Evolutionary conservation across 352 stramenopile species (phyloP), one percentile per base, ranked within the genome.

Genomic region (Phytophthora europaea): DNA sequence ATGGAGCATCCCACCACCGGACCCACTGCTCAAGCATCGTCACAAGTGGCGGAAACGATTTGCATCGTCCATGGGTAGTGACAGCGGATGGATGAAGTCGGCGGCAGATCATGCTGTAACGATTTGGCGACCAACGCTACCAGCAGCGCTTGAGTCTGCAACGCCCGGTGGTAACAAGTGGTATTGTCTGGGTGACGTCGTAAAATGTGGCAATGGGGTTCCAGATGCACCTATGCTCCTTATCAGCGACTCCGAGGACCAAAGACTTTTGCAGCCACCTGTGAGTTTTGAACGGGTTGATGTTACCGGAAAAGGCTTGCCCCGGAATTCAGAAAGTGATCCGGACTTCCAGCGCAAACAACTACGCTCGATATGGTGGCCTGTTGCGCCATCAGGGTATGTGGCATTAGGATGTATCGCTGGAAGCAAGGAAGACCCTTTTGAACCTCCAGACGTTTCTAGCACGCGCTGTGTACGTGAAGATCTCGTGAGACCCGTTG

Each of bases 341-440:
- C 64, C 73, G 0, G 88, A 95, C 31, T 92, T 96, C 36, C 83
- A 94, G 31, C 85, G 82, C n/a, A 97, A 97, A 67, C 89, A 97
- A 36, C 60, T 94, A 16, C 88, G 90, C 1, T 95, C 87, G 0
- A 61, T 97, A 34, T 97, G 90, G 90, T 95, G 88, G 86, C 90
- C 90, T 7, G 80, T 96, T 34, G 85, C 90, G 3, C 90, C 90
- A 1, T 75, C 87, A 18, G 90, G 89, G 0, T 97, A 95, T 38
- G 82, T 95, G 3, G 78, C 88, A 0, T 50, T 97, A 34, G 89
- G 90, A 0, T 96, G 89, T 40, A 52, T 97, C 7, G 88, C 88
- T 63, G 90, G 89, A 52, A 94, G 65, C 26, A 96, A 95, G 56
- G 88, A 94, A 43, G 79, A 92, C 23, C 87, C 89, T 6, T 93